These are phyloP conservation scores for Trichoderma asperellum DNA, from an alignment of 2,329 filamentous ascomycete species.

Conservation along the genomic window DNA sequence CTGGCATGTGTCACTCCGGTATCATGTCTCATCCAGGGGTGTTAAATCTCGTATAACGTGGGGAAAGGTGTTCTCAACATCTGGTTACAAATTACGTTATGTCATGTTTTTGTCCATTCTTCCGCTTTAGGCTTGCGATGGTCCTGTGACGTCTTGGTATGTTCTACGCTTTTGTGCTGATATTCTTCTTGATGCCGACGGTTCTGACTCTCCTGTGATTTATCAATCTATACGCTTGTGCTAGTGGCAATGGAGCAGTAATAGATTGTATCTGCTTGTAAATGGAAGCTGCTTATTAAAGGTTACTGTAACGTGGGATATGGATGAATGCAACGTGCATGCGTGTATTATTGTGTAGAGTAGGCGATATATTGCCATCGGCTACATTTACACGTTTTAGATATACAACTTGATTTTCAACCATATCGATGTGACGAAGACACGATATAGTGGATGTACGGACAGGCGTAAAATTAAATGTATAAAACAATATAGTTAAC, in stretches of 20 bases:
- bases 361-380: too few relatives aligned
- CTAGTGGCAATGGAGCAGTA: neutral
- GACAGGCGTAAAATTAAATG: too few relatives aligned
- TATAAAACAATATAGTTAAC: too few relatives aligned
- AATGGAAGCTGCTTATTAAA: neutral
- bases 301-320: too few relatives aligned
- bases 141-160: constrained; percentile 10
- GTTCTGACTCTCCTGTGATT: neutral
- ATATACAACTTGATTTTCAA: neutral
- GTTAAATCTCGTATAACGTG: neutral
- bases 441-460: too few relatives aligned
- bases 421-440: neutral
- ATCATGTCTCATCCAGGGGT: constrained; percentile 11
- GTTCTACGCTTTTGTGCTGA: neutral
- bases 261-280: neutral
- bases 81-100: constrained; percentile 18
- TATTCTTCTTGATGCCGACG: too few relatives aligned
- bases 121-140: neutral
- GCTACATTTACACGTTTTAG: neutral
- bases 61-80: neutral
- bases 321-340: too few relatives aligned
- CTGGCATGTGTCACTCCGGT: constrained; percentile 9
- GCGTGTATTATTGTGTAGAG: too few relatives aligned
- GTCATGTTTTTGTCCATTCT: neutral
- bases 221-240: neutral